Conservation (phyloP, 306 rosid species). For the Vigna hirtella region DNA sequence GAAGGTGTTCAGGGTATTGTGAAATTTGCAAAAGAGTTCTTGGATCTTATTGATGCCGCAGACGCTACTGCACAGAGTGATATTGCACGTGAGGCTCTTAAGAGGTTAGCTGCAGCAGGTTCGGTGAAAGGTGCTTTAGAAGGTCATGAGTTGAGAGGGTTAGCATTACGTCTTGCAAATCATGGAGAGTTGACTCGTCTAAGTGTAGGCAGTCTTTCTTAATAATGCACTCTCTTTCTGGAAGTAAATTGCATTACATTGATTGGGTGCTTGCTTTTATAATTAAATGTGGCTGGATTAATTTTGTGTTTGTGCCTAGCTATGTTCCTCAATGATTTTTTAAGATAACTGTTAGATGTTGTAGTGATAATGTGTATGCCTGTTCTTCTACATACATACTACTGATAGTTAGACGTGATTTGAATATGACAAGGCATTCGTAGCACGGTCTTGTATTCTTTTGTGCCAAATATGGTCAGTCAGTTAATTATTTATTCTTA, state of each 20-base stretch:
- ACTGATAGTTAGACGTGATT: slow-evolving; percentile 1
- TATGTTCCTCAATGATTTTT: not conserved
- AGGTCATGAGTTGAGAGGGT: slow-evolving; percentile 90
- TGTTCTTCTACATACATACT: not conserved
- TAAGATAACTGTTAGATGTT: slow-evolving; percentile 3
- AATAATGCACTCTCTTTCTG: slow-evolving; percentile 26
- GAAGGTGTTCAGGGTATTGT: slow-evolving; percentile 97
- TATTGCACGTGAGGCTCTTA: slow-evolving; percentile 96
- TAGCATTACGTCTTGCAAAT: slow-evolving; percentile 92
- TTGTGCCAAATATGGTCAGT: not conserved
- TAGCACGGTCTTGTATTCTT: not conserved
- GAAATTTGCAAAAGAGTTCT: slow-evolving; percentile 89
- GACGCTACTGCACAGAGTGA: slow-evolving; percentile 99
- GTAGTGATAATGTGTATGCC: not conserved
- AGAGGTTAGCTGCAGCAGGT: slow-evolving; percentile 95
- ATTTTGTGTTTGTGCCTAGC: not conserved
- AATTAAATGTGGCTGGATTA: slow-evolving; percentile 1
- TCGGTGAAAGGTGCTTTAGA: slow-evolving; percentile 94
- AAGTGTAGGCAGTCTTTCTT: slow-evolving; percentile 63
- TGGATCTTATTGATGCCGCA: slow-evolving; percentile 98
- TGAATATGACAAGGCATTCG: not conserved
- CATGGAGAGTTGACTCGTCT: slow-evolving; percentile 97
- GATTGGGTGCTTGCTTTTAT: not conserved
- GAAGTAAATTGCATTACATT: not conserved
- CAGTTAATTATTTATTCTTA: slow-evolving; percentile 22